phyloP scores from a whole-genome alignment of 768 basidiomycete genomes.

The Hygrocybe punicea region DNA sequence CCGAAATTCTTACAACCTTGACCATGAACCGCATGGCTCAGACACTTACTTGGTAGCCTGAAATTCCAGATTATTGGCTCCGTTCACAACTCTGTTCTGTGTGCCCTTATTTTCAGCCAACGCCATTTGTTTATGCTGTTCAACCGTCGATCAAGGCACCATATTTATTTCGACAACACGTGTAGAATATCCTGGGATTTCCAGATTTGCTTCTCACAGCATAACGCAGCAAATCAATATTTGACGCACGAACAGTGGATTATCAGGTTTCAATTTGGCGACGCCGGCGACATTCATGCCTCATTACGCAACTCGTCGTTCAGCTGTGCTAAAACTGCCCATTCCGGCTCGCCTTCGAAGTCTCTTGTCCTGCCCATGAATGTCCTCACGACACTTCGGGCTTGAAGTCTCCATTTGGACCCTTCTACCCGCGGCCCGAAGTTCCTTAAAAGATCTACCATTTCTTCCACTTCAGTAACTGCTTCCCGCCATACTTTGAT shows the following conservation, averaged over 20 bases:
- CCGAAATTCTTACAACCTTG: slow-evolving; percentile 75
- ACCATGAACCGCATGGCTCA: slow-evolving; percentile 70
- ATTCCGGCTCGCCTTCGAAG: slow-evolving; percentile 89
- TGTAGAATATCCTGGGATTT: slow-evolving; percentile 13
- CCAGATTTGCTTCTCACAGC: slow-evolving; percentile 12
- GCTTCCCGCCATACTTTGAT: slow-evolving; percentile 69
- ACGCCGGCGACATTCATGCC: slow-evolving; percentile 2
- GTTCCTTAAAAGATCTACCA: slow-evolving; percentile 78
- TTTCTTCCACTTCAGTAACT: slow-evolving; percentile 73
- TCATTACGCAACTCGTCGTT: slow-evolving; percentile 59
- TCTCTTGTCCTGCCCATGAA: slow-evolving; percentile 85
- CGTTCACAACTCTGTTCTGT: slow-evolving; percentile 3
- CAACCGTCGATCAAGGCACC: slow-evolving; percentile 1
- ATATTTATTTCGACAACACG: slow-evolving; percentile 17
- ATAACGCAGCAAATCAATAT: slow-evolving; percentile 8
- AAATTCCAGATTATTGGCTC: background rate
- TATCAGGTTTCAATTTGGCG: background rate
- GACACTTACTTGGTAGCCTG: slow-evolving; percentile 50
- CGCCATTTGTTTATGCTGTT: background rate
- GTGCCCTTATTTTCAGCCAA: slow-evolving; percentile 8
- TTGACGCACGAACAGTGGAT: background rate
- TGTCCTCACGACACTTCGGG: slow-evolving; percentile 78
- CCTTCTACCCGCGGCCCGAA: slow-evolving; percentile 67
- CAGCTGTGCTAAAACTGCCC: slow-evolving; percentile 61
- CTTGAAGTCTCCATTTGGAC: slow-evolving; percentile 80